Conservation (phyloP, 2,329 filamentous ascomycete species). For the Aspergillus fischeri region DNA sequence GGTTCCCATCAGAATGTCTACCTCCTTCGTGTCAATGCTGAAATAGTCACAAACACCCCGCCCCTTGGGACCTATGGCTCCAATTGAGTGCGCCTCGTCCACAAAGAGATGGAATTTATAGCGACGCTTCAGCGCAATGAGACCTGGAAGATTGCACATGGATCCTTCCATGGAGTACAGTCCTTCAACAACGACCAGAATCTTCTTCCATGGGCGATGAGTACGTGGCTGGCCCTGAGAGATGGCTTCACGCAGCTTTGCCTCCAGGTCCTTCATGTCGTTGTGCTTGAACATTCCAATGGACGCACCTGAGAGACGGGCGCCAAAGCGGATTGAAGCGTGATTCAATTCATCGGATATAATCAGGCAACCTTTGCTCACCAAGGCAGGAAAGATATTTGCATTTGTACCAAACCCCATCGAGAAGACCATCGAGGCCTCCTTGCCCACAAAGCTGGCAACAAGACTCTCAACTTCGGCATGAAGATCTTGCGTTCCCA, state of each 20-base stretch:
- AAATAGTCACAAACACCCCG: conserved; percentile 98
- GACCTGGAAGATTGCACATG: conserved; percentile 93
- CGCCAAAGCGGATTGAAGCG: conserved; percentile 92
- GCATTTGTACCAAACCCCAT: conserved; percentile 99
- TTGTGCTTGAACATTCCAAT: conserved; percentile 98
- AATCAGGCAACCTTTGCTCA: conserved; percentile 88
- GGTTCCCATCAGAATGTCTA: conserved; percentile 97
- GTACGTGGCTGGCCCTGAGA: conserved; percentile 95
- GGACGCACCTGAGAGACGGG: conserved; percentile 88
- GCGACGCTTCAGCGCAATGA: conserved; percentile 81
- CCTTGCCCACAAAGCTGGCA: conserved; percentile 89
- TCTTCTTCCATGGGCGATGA: conserved; percentile 99
- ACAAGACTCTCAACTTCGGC: conserved; percentile 86
- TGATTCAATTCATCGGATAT: conserved; percentile 98
- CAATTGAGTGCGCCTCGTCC: conserved; percentile 94
- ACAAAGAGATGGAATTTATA: conserved; percentile 98
- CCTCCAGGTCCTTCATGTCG: conserved; percentile 83
- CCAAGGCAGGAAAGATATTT: conserved; percentile 83
- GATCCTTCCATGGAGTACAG: conserved; percentile 99
- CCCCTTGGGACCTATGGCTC: conserved; percentile 81
- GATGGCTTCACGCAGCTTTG: conserved; percentile 82
- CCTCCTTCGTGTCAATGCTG: conserved; percentile 76
- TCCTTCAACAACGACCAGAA: conserved; percentile 90
- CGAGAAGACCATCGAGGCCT: conserved; percentile 92
- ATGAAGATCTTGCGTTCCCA: conserved; percentile 81